Evolutionary conservation across 371 early-diverging fungal genomes (phyloP), one percentile per base, ranked within the genome.

Genomic region (Apophysomyces variabilis): DNA sequence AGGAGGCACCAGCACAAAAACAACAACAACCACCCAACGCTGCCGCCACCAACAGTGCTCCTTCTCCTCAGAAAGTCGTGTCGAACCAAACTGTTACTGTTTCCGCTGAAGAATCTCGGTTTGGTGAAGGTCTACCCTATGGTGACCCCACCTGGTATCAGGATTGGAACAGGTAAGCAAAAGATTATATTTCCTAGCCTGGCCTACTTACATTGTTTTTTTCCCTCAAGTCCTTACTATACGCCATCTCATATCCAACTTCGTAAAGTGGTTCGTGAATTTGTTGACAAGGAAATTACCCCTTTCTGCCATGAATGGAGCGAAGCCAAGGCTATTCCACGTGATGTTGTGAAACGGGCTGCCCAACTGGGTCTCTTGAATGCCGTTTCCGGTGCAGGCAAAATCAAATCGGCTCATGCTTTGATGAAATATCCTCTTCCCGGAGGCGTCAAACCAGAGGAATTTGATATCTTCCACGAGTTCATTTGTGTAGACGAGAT

Each of bases 101-200:
- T 6, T 32, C 58, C 4, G 45, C 61, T 32, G 47, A 26, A 16
- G 14, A 57, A 21, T 76, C 71, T 44, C 71, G 58, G 7, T 93
- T 91, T 69, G 93, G 93, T 46, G 93, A 93, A 59, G 77, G 88
- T 66, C 69, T 93, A 50, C 94, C 94, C 12, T 92, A 88, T 75
- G 92, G 92, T 7, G 95, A 95, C 66, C 94, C 95, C 35, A 86
- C 87, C 41, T 93, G 93, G 93, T 95, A 92, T 79, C 88, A 89
- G 66, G 91, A 89, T 39, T 87, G 85, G 80, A 82, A 84, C 61
- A 78, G 82, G 78, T 78, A 66, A 66, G 38, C 18, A 57, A 26
- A 38, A 57, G 26, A 54, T 65, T 65, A n/a, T n/a, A 1, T 41
- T 21, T 60, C 38, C 12, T 18, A 26, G 32, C 44, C 44, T 45